phyloP scores from a whole-genome alignment of 768 basidiomycete genomes.

The Lactarius quietus region DNA sequence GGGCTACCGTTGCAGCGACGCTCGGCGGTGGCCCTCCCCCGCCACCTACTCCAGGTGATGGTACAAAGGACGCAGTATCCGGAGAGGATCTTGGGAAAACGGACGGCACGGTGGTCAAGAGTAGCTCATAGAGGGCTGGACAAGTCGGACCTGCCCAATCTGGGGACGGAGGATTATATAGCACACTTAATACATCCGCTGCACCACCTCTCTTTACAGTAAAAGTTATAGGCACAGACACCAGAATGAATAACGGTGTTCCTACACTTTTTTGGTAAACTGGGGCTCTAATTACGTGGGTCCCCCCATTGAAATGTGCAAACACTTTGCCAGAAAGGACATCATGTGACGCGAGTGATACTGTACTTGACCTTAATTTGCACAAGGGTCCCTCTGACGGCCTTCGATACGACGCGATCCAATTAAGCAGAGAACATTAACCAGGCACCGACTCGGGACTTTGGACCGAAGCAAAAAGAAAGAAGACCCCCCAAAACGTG shows the following conservation, averaged over 20 bases:
- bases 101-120: background rate
- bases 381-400: no score
- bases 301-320: background rate
- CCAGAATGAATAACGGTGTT: background rate
- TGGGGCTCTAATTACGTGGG: background rate
- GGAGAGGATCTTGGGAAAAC: constrained; percentile 1
- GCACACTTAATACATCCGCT: constrained; percentile 12
- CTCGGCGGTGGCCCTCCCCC: constrained; percentile 23
- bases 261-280: background rate
- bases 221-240: background rate
- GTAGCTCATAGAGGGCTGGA: constrained; percentile 9
- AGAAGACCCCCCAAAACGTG: background rate
- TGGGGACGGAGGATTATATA: background rate
- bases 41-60: constrained; percentile 9
- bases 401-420: background rate
- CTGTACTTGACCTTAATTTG: no score
- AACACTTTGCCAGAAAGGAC: background rate
- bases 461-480: background rate
- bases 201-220: background rate
- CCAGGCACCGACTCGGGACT: background rate
- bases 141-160: background rate
- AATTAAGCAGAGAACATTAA: background rate
- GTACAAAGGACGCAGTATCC: background rate
- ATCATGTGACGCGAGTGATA: no score
- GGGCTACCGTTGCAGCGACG: constrained; percentile 14